Conservation (phyloP, 768 basidiomycete species). For the Hortiboletus campestris region DNA sequence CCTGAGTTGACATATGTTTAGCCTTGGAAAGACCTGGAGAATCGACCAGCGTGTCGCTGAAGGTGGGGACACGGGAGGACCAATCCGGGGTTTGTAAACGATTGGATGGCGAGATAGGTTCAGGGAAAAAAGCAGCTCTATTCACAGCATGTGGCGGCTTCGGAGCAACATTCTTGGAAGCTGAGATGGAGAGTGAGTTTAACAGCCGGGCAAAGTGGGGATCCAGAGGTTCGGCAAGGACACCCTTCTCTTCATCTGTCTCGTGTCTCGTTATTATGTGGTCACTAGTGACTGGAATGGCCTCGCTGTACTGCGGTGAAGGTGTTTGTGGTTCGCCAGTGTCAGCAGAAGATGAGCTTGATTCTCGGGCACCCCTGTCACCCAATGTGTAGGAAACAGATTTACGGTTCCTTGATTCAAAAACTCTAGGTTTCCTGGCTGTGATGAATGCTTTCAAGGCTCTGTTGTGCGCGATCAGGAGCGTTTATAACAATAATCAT, state of each 20-base stretch:
- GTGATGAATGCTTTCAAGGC: constrained; percentile 64
- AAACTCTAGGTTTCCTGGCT: constrained; percentile 53
- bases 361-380: constrained; percentile 49
- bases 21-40: constrained; percentile 7
- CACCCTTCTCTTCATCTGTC: constrained; percentile 32
- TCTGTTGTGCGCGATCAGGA: constrained; percentile 14
- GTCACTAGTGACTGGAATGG: constrained; percentile 27
- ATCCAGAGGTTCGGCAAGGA: constrained; percentile 44
- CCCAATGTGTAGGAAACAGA: constrained; percentile 20
- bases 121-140: constrained; percentile 9
- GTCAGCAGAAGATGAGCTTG: constrained; percentile 65
- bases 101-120: constrained; percentile 7
- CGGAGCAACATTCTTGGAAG: constrained; percentile 30
- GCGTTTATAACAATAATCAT: not conserved
- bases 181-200: constrained; percentile 59
- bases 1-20: constrained; percentile 1
- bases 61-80: constrained; percentile 32
- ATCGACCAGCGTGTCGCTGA: constrained; percentile 9
- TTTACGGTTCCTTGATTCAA: constrained; percentile 38
- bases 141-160: constrained; percentile 6
- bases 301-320: constrained; percentile 54
- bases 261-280: constrained; percentile 26
- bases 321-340: constrained; percentile 62
- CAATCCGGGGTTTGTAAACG: constrained; percentile 29
- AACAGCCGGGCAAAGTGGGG: constrained; percentile 72